Conservation (phyloP, 192 early-diverging fungal species). For the Hyaloraphidium curvatum region DNA sequence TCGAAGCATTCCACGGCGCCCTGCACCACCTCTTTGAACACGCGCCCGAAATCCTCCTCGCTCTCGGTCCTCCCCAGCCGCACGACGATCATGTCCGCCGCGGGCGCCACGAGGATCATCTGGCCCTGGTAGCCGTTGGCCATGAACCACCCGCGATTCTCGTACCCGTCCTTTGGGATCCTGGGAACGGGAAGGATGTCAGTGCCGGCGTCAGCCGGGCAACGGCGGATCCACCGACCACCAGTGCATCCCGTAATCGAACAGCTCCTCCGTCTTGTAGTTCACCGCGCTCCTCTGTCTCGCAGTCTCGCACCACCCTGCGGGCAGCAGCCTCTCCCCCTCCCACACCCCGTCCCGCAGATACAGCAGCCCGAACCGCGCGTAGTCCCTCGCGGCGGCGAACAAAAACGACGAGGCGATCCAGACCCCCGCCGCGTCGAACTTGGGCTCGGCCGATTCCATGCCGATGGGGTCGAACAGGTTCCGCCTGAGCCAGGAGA, state of each 20-base stretch:
- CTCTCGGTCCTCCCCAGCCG: conserved; percentile 3
- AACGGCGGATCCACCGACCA: too few species aligned
- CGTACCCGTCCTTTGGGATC: too few species aligned
- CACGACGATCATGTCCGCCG: not conserved
- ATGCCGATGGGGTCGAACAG: not conserved
- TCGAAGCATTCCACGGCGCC: too few species aligned
- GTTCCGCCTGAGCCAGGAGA: not conserved
- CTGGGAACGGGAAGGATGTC: too few species aligned
- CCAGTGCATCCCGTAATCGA: not conserved
- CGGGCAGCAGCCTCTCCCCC: not conserved
- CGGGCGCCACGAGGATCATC: not conserved
- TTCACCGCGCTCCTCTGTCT: not conserved
- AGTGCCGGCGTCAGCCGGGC: too few species aligned
- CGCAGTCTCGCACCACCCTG: not conserved
- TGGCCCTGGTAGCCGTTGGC: not conserved
- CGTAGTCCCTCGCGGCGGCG: not conserved
- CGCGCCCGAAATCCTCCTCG: too few species aligned
- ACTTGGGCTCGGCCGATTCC: not conserved
- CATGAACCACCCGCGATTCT: too few species aligned
- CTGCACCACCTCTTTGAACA: too few species aligned
- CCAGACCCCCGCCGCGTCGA: not conserved
- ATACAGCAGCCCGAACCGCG: not conserved
- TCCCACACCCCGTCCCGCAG: not conserved
- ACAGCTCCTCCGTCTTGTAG: not conserved
- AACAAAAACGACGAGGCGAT: not conserved